Evolutionary conservation across 495 filamentous ascomycete species (phyloP).

Genomic region (Hypoxylon lenormandii): DNA sequence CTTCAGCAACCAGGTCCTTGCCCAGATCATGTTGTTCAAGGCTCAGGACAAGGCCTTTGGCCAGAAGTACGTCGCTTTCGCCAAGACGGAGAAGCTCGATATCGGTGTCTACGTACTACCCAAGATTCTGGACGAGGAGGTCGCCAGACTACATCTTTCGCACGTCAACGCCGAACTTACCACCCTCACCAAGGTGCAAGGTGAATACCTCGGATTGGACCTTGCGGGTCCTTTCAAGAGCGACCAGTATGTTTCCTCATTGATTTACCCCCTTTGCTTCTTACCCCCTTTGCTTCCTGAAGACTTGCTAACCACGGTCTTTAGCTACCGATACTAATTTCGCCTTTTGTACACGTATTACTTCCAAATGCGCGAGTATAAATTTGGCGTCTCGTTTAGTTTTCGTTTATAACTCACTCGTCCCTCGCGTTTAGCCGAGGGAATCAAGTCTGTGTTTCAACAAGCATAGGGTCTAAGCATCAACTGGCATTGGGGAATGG

Average conservation of each 20-base stretch:
- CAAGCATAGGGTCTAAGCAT: constrained; percentile 61
- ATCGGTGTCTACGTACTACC: constrained; percentile 96
- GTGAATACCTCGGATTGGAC: constrained; percentile 89
- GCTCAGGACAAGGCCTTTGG: constrained; percentile 85
- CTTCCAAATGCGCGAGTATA: constrained; percentile 43
- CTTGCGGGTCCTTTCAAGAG: constrained; percentile 92
- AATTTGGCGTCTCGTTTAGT: constrained; percentile 15
- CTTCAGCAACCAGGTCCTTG: constrained; percentile 99
- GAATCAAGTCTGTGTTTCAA: constrained; percentile 57
- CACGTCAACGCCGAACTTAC: constrained; percentile 96
- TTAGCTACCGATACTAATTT: constrained; percentile 71
- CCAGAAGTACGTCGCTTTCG: constrained; percentile 95
- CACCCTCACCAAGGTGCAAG: constrained; percentile 83
- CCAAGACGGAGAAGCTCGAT: constrained; percentile 84
- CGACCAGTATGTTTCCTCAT: constrained; percentile 69
- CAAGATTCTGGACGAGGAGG: constrained; percentile 98
- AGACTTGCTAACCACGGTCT: constrained; percentile 49
- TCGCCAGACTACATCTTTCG: constrained; percentile 88
- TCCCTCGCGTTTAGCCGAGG: constrained; percentile 18
- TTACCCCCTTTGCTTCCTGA: neutral
- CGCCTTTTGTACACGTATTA: constrained; percentile 42
- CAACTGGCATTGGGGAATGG: constrained; percentile 57
- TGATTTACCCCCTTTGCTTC: neutral
- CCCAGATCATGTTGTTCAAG: constrained; percentile 98
- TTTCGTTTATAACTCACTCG: constrained; percentile 21